These are phyloP conservation scores for Termitomyces sp. DNA, from an alignment of 768 basidiomycete genomes.

Conservation along the genomic window DNA sequence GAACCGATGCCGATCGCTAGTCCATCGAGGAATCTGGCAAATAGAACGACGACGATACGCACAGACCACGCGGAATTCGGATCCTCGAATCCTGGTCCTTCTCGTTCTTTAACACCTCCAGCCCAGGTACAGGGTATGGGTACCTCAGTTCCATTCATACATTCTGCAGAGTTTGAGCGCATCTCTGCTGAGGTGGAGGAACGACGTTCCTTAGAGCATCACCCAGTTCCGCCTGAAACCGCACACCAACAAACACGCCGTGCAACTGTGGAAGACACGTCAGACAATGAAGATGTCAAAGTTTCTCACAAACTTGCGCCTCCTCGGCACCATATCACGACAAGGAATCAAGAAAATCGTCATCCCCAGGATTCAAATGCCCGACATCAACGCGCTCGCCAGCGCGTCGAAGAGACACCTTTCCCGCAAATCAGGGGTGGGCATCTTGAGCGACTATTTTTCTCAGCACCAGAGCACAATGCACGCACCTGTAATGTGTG, in stretches of 20 bases:
- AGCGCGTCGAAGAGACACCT: constrained; percentile 34
- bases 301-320: background rate
- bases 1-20: constrained; percentile 27
- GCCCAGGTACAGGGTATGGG: background rate
- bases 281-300: constrained; percentile 8
- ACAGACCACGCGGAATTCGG: constrained; percentile 52
- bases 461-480: constrained; percentile 73
- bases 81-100: constrained; percentile 24
- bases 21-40: constrained; percentile 25
- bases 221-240: background rate
- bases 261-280: constrained; percentile 11
- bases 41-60: constrained; percentile 47
- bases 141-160: constrained; percentile 34
- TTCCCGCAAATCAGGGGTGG: constrained; percentile 84
- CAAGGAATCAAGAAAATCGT: background rate
- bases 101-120: constrained; percentile 4
- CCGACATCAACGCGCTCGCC: background rate
- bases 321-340: background rate
- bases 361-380: background rate
- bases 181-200: constrained; percentile 56
- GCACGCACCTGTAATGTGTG: constrained; percentile 65
- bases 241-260: background rate
- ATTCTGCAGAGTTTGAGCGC: constrained; percentile 52
- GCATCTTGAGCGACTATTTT: constrained; percentile 75
- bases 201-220: constrained; percentile 8